These are phyloP conservation scores for Pilobolus umbonatus DNA, from an alignment of 192 early-diverging fungal genomes.

Conservation along the genomic window DNA sequence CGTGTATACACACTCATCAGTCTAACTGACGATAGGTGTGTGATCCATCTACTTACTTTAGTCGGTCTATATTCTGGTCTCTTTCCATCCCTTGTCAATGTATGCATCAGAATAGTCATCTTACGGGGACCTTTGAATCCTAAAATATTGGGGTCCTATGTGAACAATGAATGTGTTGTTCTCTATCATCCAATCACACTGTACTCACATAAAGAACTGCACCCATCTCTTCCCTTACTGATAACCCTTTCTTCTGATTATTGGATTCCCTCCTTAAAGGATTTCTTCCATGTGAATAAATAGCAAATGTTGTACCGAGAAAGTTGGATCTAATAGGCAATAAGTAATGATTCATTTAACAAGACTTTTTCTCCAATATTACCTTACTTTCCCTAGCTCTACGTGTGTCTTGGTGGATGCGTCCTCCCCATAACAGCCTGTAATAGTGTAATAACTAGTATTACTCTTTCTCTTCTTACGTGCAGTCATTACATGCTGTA, in stretches of 20 bases:
- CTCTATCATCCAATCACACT: neutral
- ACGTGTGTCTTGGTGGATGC: neutral
- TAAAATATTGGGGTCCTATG: slow-evolving; percentile 78
- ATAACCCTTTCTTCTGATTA: slow-evolving; percentile 26
- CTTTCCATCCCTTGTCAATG: slow-evolving; percentile 56
- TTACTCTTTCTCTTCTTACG: slow-evolving; percentile 64
- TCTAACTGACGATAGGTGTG: neutral
- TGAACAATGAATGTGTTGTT: neutral
- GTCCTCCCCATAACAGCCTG: slow-evolving; percentile 10
- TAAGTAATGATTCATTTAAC: neutral
- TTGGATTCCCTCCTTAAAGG: slow-evolving; percentile 28
- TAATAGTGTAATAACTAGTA: slow-evolving; percentile 61
- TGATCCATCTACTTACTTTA: slow-evolving; percentile 33
- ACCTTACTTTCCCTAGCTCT: slow-evolving; percentile 25
- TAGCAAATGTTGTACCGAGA: slow-evolving; percentile 75
- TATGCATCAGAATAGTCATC: slow-evolving; percentile 80
- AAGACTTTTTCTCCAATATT: slow-evolving; percentile 34
- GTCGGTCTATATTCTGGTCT: slow-evolving; percentile 49
- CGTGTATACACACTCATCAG: neutral
- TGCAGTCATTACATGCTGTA: slow-evolving; percentile 52
- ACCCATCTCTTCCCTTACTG: slow-evolving; percentile 64
- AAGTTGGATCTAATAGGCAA: slow-evolving; percentile 67
- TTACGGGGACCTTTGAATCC: slow-evolving; percentile 90
- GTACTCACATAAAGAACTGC: slow-evolving; percentile 68
- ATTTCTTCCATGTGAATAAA: slow-evolving; percentile 58